Conservation (phyloP, 345 rosid genomes). For the Aquilaria malaccensis region DNA sequence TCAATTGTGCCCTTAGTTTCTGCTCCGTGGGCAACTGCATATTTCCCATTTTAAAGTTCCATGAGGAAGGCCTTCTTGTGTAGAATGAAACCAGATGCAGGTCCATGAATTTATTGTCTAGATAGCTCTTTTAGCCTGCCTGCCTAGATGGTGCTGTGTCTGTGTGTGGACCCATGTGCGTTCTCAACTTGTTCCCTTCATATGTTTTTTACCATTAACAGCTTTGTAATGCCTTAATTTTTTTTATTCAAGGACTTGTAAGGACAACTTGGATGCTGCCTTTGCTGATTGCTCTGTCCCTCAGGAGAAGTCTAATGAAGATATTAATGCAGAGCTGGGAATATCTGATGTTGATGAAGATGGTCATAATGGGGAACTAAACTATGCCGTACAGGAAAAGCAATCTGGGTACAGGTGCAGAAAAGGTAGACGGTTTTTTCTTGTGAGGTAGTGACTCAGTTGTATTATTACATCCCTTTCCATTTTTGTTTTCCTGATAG, state of each 20-base stretch:
- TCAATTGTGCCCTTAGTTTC: too few relatives aligned
- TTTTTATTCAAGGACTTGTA: conserved; percentile 57
- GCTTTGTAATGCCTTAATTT: background rate
- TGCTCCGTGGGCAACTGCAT: too few relatives aligned
- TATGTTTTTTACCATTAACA: background rate
- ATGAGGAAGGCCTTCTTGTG: too few relatives aligned
- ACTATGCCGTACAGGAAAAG: conserved; percentile 43
- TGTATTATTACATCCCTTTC: background rate
- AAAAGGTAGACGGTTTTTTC: conserved; percentile 38
- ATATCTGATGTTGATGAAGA: conserved; percentile 88
- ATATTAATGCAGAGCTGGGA: conserved; percentile 89
- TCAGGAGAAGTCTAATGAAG: conserved; percentile 94
- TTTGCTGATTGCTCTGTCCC: conserved; percentile 74
- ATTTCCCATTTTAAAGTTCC: too few relatives aligned
- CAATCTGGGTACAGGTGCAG: conserved; percentile 36
- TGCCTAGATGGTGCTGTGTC: too few relatives aligned
- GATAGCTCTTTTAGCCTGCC: too few relatives aligned
- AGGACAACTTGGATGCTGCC: conserved; percentile 58
- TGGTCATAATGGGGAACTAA: conserved; percentile 40
- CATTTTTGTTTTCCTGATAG: background rate
- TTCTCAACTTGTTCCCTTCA: background rate
- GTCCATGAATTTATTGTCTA: too few relatives aligned
- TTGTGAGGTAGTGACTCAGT: conserved; percentile 2
- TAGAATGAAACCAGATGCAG: too few relatives aligned
- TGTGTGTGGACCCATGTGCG: conserved; percentile 1